Conservation (phyloP, 495 filamentous ascomycete genomes). For the Lasiosphaeria miniovina region DNA sequence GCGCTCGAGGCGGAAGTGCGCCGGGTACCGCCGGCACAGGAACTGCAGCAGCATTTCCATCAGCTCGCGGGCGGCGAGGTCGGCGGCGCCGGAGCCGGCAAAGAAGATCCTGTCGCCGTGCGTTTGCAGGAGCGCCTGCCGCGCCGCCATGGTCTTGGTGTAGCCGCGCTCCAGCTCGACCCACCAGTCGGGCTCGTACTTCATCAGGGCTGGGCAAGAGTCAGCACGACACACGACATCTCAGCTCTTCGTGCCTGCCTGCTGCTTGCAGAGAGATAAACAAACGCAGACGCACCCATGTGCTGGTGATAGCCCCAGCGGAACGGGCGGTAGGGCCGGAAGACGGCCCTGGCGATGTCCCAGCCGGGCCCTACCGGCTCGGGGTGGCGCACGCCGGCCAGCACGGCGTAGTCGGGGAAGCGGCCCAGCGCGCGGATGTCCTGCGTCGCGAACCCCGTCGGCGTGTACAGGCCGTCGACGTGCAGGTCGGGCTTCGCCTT, state of each 20-base stretch:
- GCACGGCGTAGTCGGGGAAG: slow-evolving; percentile 76
- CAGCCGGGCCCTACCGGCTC: slow-evolving; percentile 58
- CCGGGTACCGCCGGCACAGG: slow-evolving; percentile 73
- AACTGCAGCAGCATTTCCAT: slow-evolving; percentile 91
- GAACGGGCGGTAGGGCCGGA: slow-evolving; percentile 77
- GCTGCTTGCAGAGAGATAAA: background rate
- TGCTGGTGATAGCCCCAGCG: slow-evolving; percentile 90
- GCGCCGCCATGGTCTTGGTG: slow-evolving; percentile 63
- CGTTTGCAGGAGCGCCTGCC: slow-evolving; percentile 63
- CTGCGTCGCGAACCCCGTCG: slow-evolving; percentile 54
- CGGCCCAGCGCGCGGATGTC: slow-evolving; percentile 74
- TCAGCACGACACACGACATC: background rate
- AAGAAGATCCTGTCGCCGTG: slow-evolving; percentile 65
- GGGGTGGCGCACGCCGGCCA: slow-evolving; percentile 79
- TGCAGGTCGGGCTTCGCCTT: slow-evolving; percentile 14
- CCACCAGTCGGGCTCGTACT: slow-evolving; percentile 86
- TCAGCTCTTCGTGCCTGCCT: background rate
- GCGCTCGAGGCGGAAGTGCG: slow-evolving; percentile 64
- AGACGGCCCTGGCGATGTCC: slow-evolving; percentile 59
- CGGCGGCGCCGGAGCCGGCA: slow-evolving; percentile 65
- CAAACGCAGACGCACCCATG: slow-evolving; percentile 67
- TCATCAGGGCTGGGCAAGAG: slow-evolving; percentile 61
- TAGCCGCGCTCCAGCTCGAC: slow-evolving; percentile 84
- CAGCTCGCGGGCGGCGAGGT: slow-evolving; percentile 79
- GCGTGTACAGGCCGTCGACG: slow-evolving; percentile 19